Base-by-base conservation (phyloP, 2,329 filamentous ascomycete genomes). In the Paecilomyces variotii region DNA sequence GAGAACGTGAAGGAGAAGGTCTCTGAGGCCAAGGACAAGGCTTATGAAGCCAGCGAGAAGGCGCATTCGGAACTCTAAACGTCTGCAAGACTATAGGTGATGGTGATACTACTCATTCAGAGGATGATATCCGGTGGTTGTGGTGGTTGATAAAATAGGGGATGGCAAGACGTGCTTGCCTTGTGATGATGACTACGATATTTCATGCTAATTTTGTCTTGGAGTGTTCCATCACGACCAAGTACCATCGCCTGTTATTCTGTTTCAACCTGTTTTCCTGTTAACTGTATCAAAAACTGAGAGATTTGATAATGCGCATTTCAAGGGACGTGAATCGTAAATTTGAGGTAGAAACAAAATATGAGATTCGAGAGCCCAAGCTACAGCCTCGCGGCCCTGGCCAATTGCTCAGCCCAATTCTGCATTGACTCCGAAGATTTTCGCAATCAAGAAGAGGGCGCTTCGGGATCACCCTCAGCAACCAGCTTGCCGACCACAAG, bases 401-500 rank as follows among this genome's bases (percentile, higher is more conserved):
- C 11, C 30, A 2, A 32, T 32, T 10, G 30, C 19, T 45, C 35
- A n/a, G 14, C 19, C 5, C n/a, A 45, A 4, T 2, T n/a, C 35
- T 45, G 39, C 39, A 45, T 45, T 45, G 39, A 45, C 9, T 24
- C n/a, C 26, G 6, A 24, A n/a, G 26, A 2, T 35, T 34, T 7
- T 26, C 11, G 4, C 24, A 10, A 26, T 61, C 24, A 66, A 14
- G 67, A 64, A 55, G 68, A 65, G 3, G 70, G 67, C 51, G 73
- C 74, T 54, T 75, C 74, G 2, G 70, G 68, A 62, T 84, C 78
- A 11, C 82, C 82, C 61, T 84, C 84, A 54, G 85, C 79, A 57
- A 97, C 89, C 68, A 99, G 76, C 76, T 85, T 88, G 24, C 94
- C 94, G 12, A 99, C 91, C n/a, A 97, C 85, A 26, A 96, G 79